These are phyloP conservation scores for Guadua angustifolia DNA, from an alignment of 176 grass and related monocot genomes.

Conservation along the genomic window DNA sequence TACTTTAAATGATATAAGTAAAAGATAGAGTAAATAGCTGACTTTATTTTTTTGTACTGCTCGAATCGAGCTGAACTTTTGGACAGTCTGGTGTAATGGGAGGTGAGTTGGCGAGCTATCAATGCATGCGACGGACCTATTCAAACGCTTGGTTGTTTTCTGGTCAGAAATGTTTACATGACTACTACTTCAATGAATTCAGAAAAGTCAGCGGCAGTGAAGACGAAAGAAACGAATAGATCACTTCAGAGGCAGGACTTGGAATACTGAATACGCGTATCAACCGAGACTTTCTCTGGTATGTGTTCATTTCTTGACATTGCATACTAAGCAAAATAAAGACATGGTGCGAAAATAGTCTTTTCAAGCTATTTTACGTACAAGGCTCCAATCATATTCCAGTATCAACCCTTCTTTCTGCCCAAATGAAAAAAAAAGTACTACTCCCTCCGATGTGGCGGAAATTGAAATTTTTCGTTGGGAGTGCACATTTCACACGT, in stretches of 20 bases:
- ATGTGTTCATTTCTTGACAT: constrained; percentile 19
- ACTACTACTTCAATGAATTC: not conserved
- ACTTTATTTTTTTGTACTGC: too few relatives aligned
- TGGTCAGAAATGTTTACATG: not conserved
- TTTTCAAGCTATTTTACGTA: not conserved
- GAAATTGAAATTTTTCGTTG: too few relatives aligned
- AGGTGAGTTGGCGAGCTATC: not conserved
- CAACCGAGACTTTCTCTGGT: not conserved
- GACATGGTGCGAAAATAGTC: not conserved
- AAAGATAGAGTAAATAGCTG: too few relatives aligned
- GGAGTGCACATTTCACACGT: too few relatives aligned
- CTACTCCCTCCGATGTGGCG: too few relatives aligned
- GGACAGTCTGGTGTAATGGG: constrained; percentile 3
- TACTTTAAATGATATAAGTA: too few relatives aligned
- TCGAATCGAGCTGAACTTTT: not conserved
- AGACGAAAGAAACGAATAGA: not conserved
- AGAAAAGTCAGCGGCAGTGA: not conserved
- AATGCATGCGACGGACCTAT: not conserved
- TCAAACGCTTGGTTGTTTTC: too few relatives aligned
- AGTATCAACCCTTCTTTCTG: not conserved
- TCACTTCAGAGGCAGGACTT: not conserved
- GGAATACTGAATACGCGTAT: not conserved
- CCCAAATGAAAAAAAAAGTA: not conserved
- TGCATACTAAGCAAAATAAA: not conserved
- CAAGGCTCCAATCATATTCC: not conserved